These are phyloP conservation scores for Jimgerdemannia flammicorona DNA, from an alignment of 192 early-diverging fungal species.

Conservation along the genomic window DNA sequence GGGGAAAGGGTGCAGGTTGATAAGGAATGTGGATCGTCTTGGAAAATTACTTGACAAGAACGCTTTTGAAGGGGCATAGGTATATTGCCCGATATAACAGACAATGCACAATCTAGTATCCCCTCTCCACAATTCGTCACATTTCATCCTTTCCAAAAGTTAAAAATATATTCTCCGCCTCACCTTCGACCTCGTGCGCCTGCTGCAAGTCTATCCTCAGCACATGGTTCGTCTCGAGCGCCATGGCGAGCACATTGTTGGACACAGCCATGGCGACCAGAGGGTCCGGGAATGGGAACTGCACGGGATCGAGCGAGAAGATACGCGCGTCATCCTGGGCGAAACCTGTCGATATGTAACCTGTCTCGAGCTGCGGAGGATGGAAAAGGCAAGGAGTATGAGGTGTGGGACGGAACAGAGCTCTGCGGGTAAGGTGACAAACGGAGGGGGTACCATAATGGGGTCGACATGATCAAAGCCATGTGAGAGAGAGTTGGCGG, in stretches of 20 bases:
- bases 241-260: conserved; percentile 81
- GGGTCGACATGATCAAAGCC: conserved; percentile 18
- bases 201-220: conserved; percentile 90
- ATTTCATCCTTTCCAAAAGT: conserved; percentile 3
- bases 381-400: conserved; percentile 5
- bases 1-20: neutral
- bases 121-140: neutral
- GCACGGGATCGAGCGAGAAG: conserved; percentile 86
- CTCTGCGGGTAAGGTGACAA: neutral
- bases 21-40: neutral
- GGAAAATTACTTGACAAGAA: too few species aligned
- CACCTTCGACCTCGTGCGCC: conserved; percentile 74
- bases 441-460: conserved; percentile 22
- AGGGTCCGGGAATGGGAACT: conserved; percentile 79
- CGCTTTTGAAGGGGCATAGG: neutral
- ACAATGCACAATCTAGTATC: conserved; percentile 18
- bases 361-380: conserved; percentile 43
- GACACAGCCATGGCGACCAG: conserved; percentile 74
- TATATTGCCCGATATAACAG: neutral
- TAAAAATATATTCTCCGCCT: neutral
- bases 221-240: conserved; percentile 68
- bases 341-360: conserved; percentile 53
- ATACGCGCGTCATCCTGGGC: conserved; percentile 48
- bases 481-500: conserved; percentile 1
- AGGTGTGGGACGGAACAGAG: neutral